Evolutionary conservation across 176 grass and related monocot genomes (phyloP), one percentile per base, ranked within the genome.

Genomic region (Triticum dicoccoides): DNA sequence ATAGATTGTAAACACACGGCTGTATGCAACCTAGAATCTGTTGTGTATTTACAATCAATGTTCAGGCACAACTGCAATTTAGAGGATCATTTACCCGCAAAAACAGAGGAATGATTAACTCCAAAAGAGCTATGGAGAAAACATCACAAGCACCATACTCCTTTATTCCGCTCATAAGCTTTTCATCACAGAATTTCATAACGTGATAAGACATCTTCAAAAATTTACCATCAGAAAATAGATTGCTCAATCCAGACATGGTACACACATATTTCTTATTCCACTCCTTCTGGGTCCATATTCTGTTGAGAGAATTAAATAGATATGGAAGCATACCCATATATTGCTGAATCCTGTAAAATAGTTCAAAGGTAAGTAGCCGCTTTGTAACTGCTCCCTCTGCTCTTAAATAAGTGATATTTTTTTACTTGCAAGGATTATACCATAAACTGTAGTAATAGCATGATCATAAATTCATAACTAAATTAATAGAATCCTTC

Each of bases 51-150:
- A 38, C 17, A 9, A 71, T 38, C 68, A 38, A 5, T 20, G 68
- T 71, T 38, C 9, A 9, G 21, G 9, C 34, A 18, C 33, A 71
- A 39, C 35, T 37, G 5, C 7, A 32, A 34, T 38, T 44, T 37
- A 66, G 32, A n/a, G 27, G 21, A 37, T 17, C 4, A 83, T 63
- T 87, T 87, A 92, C 91, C 80, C 67, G 78, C 80, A 93, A 83
- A n/a, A 90, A 88, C 29, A 89, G 82, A 61, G 92, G 89, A 65
- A 93, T 74, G 34, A 83, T 88, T 89, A 86, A 93, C 49, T 86
- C 72, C 39, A 93, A 73, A 91, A 83, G 89, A 35, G 86, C 78
- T 39, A 86, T 64, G 69, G 88, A 68, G 86, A 88, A 86, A 29
- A 85, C 67, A 79, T 85, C 77, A 88, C 70, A 76, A 20, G n/a